Base-by-base conservation (phyloP, 2,329 filamentous ascomycete genomes). In the Parastagonospora avenae region DNA sequence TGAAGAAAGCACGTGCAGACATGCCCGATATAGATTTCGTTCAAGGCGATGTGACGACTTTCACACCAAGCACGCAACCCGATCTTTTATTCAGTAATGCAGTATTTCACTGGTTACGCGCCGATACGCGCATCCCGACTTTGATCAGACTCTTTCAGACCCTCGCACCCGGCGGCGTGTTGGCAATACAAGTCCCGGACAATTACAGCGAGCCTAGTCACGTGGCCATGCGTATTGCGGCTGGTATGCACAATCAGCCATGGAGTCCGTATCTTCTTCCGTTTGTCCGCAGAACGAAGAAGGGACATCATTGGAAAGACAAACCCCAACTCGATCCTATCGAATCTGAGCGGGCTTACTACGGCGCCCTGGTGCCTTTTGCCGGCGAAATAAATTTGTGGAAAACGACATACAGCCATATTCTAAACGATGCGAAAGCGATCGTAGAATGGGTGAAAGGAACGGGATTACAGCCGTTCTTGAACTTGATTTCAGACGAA, bases 361-460 rank as follows among this genome's bases (percentile, higher is more conserved):
- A 85, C 62, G 72, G 85, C 48, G 73, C 73, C 1, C 62, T 86
- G 2, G 71, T 67, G 0, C 77, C 77, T 14, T 2, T 44, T n/a
- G 62, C 60, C 1, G 15, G 8, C 8, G 29, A 78, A 2, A 73
- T 86, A 2, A 72, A 83, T 54, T 64, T 85, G 1, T 86, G 83
- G 80, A 76, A 80, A 37, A 82, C 81, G 1, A 64, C 69, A 35
- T 86, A 86, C 54, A 70, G 79, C 24, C 83, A 86, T 63, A 66
- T 77, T 0, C 62, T 86, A 49, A 71, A 76, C 2, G 75, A 73
- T 16, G 80, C 80, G 15, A 54, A 67, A 10, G 79, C 74, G 1
- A 80, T 86, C 36, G 79, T 85, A 5, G 82, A 85, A 64, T 86
- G 84, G 84, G 79, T 86, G 2, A 80, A 79, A 55, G 80, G 81